A percentile compares a stretch with the other conserved stretches of the same genome.
Conservation (phyloP, 768 basidiomycete species). For the Russula sp. region DNA sequence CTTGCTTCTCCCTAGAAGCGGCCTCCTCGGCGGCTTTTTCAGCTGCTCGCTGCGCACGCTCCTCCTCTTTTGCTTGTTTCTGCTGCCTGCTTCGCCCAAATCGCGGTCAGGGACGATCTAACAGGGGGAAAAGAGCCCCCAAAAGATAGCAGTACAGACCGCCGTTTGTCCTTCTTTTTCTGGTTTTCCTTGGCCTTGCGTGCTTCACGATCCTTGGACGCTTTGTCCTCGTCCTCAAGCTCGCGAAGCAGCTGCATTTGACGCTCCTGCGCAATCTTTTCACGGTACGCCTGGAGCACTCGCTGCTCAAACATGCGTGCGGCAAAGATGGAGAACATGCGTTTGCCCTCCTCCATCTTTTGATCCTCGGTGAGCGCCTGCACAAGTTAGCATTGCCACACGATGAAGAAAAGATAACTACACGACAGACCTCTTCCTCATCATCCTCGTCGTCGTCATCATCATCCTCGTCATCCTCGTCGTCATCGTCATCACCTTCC, state of each 20-base stretch:
- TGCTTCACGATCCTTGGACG: constrained; percentile 77
- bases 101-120: constrained; percentile 1
- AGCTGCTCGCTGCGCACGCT: constrained; percentile 73
- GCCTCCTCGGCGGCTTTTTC: constrained; percentile 86
- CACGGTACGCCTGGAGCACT: constrained; percentile 92
- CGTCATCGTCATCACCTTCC: constrained; percentile 42
- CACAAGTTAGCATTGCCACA: constrained; percentile 17
- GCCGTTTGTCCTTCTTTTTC: constrained; percentile 99
- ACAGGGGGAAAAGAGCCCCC: constrained; percentile 3
- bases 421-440: constrained; percentile 27
- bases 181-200: constrained; percentile 92
- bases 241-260: constrained; percentile 90
- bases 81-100: constrained; percentile 56
- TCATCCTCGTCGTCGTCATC: constrained; percentile 48
- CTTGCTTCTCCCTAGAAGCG: constrained; percentile 65
- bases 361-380: constrained; percentile 89
- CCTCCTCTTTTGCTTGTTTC: constrained; percentile 89
- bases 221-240: constrained; percentile 91
- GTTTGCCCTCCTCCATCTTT: constrained; percentile 98
- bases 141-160: constrained; percentile 37
- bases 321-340: constrained; percentile 99
- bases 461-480: constrained; percentile 44
- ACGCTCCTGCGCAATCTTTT: constrained; percentile 93
- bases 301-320: constrained; percentile 99
- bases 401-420: constrained; percentile 6